Conservation (phyloP, 108 stramenopile genomes). For the Cyclotella cryptica region DNA sequence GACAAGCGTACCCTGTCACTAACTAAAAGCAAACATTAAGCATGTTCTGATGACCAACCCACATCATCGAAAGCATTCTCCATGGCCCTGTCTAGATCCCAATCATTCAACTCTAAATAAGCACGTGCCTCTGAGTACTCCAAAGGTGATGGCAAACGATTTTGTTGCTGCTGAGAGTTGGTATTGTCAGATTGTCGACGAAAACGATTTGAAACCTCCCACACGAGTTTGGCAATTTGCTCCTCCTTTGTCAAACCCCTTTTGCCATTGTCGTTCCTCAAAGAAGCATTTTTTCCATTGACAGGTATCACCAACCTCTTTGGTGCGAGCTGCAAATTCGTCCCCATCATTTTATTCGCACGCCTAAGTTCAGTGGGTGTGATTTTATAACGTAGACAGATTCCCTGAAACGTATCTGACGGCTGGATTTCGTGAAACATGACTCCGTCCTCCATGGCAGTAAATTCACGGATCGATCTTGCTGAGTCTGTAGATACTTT, state of each 20-base stretch:
- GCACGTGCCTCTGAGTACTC: slow-evolving; percentile 53
- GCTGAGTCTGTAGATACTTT: neutral
- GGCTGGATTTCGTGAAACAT: slow-evolving; percentile 45
- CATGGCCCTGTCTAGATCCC: slow-evolving; percentile 57
- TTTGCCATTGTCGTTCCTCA: neutral
- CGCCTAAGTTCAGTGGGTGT: slow-evolving; percentile 61
- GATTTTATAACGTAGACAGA: slow-evolving; percentile 68
- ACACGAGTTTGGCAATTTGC: slow-evolving; percentile 35
- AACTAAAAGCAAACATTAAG: neutral
- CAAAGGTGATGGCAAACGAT: neutral
- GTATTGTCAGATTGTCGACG: neutral
- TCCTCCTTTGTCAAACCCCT: slow-evolving; percentile 34
- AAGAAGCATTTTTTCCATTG: slow-evolving; percentile 5
- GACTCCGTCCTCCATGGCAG: neutral
- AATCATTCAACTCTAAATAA: slow-evolving; percentile 68
- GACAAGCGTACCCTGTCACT: no score
- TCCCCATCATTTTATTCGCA: slow-evolving; percentile 69
- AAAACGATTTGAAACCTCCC: neutral
- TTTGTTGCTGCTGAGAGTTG: slow-evolving; percentile 8
- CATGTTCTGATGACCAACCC: neutral
- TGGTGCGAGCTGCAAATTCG: slow-evolving; percentile 61
- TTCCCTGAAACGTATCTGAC: slow-evolving; percentile 72
- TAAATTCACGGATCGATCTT: neutral
- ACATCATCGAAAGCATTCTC: slow-evolving; percentile 49
- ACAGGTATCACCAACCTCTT: slow-evolving; percentile 61